phyloP scores from a whole-genome alignment of 768 basidiomycete species.

The Rickenella mellea region DNA sequence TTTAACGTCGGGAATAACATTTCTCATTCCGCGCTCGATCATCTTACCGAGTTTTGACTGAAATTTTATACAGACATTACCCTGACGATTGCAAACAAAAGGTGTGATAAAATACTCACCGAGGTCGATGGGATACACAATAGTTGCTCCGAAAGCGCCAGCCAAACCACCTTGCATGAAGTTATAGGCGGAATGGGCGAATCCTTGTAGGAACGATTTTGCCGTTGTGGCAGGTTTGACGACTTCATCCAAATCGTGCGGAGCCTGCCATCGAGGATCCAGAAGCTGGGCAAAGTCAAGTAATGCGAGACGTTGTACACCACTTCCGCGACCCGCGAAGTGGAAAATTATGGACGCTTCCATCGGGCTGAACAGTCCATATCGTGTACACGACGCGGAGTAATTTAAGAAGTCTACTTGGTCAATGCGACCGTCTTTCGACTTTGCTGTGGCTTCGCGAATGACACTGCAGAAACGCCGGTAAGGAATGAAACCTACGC shows the following conservation, averaged over 20 bases:
- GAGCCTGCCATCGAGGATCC: constrained; percentile 81
- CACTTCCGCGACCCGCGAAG: constrained; percentile 79
- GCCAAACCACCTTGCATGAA: constrained; percentile 88
- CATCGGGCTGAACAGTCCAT: constrained; percentile 95
- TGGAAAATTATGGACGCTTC: constrained; percentile 98
- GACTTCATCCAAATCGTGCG: constrained; percentile 40
- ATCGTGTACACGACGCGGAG: constrained; percentile 77
- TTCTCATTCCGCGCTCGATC: constrained; percentile 1
- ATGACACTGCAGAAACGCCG: constrained; percentile 47
- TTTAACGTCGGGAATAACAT: neutral
- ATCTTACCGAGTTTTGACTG: constrained; percentile 68
- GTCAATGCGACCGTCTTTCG: constrained; percentile 93
- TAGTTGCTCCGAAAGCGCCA: constrained; percentile 92
- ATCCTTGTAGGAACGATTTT: constrained; percentile 39
- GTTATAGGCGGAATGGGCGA: constrained; percentile 72
- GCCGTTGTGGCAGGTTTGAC: constrained; percentile 18
- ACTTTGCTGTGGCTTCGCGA: constrained; percentile 81
- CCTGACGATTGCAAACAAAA: neutral
- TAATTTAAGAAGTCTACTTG: constrained; percentile 93
- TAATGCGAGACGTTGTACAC: constrained; percentile 63
- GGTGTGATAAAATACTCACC: constrained; percentile 36
- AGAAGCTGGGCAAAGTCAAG: constrained; percentile 89
- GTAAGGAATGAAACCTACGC: constrained; percentile 3
- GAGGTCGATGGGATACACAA: constrained; percentile 94
- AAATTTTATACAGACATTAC: neutral